A percentile compares a stretch with the other conserved stretches of the same genome.
Conservation (phyloP, 2,329 filamentous ascomycete species). For the Aspergillus melleus region DNA sequence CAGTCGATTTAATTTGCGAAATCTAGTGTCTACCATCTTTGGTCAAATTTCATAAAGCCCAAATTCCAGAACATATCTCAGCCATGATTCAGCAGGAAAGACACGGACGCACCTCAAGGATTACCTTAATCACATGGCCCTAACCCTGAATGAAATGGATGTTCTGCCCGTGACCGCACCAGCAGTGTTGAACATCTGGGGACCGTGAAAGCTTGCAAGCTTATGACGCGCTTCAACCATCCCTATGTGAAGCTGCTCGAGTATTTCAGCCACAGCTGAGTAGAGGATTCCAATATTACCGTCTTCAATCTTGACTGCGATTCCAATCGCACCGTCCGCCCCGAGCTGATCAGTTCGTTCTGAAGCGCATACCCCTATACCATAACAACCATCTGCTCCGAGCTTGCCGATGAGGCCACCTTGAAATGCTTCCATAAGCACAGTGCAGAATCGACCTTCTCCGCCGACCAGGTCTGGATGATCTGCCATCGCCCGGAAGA, state of each 20-base stretch:
- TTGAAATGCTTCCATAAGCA: constrained; percentile 43
- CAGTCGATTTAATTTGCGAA: too few relatives aligned
- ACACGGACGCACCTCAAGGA: too few relatives aligned
- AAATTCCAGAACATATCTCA: too few relatives aligned
- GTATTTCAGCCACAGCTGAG: constrained; percentile 45
- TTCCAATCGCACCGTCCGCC: constrained; percentile 41
- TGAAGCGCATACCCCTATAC: constrained; percentile 43
- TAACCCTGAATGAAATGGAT: constrained; percentile 8
- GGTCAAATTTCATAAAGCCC: too few relatives aligned
- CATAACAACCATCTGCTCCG: constrained; percentile 53
- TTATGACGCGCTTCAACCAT: constrained; percentile 27
- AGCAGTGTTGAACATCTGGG: constrained; percentile 40
- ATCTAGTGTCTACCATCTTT: too few relatives aligned
- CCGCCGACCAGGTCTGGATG: constrained; percentile 50
- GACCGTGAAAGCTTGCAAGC: constrained; percentile 36
- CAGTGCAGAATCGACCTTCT: constrained; percentile 49
- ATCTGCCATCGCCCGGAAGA: constrained; percentile 46
- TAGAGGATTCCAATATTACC: constrained; percentile 48
- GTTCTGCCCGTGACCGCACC: constrained; percentile 38
- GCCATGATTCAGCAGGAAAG: too few relatives aligned
- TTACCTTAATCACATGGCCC: background rate
- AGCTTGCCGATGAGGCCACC: constrained; percentile 49
- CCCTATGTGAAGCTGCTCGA: constrained; percentile 46
- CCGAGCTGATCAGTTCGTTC: constrained; percentile 40
- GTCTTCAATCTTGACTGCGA: constrained; percentile 53